Evolutionary conservation across 495 filamentous ascomycete species (phyloP).

Genomic region (Aspergillus affinis): DNA sequence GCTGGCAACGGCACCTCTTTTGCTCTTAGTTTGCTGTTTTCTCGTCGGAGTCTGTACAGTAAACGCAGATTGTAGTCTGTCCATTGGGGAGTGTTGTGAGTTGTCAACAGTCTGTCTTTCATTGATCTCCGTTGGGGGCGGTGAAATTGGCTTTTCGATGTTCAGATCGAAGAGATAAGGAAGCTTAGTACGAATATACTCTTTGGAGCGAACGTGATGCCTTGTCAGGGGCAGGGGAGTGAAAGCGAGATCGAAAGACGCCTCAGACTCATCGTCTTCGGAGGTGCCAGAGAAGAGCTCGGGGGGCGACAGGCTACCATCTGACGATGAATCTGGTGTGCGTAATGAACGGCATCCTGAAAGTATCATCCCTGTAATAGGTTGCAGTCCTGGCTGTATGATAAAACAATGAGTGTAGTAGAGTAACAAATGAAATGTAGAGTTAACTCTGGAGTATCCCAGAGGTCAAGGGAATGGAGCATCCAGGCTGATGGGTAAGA

Average conservation of each 20-base stretch:
- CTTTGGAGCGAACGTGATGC: constrained; percentile 2
- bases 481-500: neutral
- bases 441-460: constrained; percentile 10
- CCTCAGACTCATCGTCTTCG: constrained; percentile 8
- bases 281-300: constrained; percentile 6
- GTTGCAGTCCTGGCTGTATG: neutral
- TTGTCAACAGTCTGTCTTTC: neutral
- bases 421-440: constrained; percentile 5
- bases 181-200: neutral
- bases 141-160: neutral
- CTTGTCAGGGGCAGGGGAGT: constrained; percentile 1
- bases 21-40: constrained; percentile 21
- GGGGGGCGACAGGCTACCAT: constrained; percentile 1
- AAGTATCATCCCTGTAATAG: constrained; percentile 22
- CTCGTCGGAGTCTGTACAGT: neutral
- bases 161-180: neutral
- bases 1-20: constrained; percentile 4
- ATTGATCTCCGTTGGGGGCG: neutral
- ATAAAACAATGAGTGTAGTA: constrained; percentile 1
- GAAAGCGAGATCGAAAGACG: constrained; percentile 3
- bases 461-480: constrained; percentile 25
- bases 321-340: constrained; percentile 7
- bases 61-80: neutral
- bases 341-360: constrained; percentile 29
- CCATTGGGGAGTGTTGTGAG: neutral